These are phyloP conservation scores for Talaromyces piceae DNA, from an alignment of 2,329 filamentous ascomycete genomes.

Conservation along the genomic window DNA sequence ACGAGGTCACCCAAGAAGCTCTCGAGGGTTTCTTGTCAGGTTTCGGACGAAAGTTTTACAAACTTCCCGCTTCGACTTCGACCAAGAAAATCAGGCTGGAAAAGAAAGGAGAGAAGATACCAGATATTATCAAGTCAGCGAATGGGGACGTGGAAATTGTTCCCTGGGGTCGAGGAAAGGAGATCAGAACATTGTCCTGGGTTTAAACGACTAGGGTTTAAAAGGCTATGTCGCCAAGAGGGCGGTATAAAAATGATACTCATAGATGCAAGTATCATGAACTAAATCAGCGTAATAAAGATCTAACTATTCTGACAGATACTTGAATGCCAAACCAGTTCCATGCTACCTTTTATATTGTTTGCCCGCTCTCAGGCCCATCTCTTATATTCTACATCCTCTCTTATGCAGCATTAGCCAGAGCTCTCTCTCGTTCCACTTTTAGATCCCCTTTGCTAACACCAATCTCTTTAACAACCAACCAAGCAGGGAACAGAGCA, in stretches of 20 bases:
- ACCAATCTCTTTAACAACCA: slow-evolving; percentile 55
- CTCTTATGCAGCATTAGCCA: not conserved
- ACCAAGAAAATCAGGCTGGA: slow-evolving; percentile 49
- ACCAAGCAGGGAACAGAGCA: slow-evolving; percentile 58
- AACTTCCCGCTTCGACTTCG: slow-evolving; percentile 39
- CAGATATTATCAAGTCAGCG: slow-evolving; percentile 47
- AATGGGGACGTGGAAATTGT: slow-evolving; percentile 53
- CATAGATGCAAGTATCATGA: not conserved
- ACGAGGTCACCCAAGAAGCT: slow-evolving; percentile 48
- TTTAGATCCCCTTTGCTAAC: slow-evolving; percentile 23
- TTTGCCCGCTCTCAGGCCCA: no score
- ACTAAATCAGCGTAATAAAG: not conserved
- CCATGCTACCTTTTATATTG: not conserved
- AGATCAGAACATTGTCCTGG: slow-evolving; percentile 37
- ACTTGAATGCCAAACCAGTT: not conserved
- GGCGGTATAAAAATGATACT: not conserved
- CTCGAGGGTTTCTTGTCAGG: slow-evolving; percentile 52
- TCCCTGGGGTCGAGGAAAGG: slow-evolving; percentile 56
- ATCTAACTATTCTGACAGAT: not conserved
- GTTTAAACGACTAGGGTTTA: slow-evolving; percentile 8
- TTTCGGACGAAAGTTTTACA: slow-evolving; percentile 54
- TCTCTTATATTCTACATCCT: no score
- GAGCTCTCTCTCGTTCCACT: slow-evolving; percentile 17
- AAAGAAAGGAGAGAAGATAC: slow-evolving; percentile 49
- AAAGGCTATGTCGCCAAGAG: not conserved